phyloP scores from a whole-genome alignment of 371 early-diverging fungal species.

The Lichtheimia ornata region DNA sequence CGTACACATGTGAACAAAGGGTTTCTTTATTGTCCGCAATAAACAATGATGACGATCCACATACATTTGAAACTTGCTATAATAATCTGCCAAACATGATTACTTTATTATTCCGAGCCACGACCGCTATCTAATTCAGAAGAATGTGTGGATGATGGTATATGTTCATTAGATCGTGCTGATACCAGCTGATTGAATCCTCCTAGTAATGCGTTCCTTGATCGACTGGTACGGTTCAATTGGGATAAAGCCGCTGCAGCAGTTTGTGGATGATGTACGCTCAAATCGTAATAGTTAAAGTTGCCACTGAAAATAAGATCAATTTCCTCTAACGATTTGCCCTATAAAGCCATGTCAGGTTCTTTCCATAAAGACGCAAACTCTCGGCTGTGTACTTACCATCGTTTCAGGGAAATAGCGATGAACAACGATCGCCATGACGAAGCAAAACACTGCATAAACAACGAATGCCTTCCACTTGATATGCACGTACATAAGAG shows the following conservation, averaged over 20 bases:
- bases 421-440: constrained; percentile 61
- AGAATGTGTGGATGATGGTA: too few relatives aligned
- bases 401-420: constrained; percentile 85
- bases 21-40: too few relatives aligned
- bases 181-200: too few relatives aligned
- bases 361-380: neutral
- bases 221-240: constrained; percentile 22
- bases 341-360: constrained; percentile 25
- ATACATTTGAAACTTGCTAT: too few relatives aligned
- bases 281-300: constrained; percentile 43
- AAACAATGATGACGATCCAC: too few relatives aligned
- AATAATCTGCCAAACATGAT: too few relatives aligned
- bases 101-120: too few relatives aligned
- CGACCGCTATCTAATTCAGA: too few relatives aligned
- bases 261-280: constrained; percentile 50
- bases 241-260: constrained; percentile 46
- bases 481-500: constrained; percentile 63
- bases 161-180: too few relatives aligned
- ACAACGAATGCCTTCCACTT: constrained; percentile 68
- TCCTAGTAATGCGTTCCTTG: too few relatives aligned
- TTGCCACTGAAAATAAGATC: constrained; percentile 49
- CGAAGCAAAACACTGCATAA: constrained; percentile 62
- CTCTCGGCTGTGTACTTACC: constrained; percentile 25
- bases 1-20: too few relatives aligned
- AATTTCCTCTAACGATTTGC: constrained; percentile 53